phyloP scores from a whole-genome alignment of 495 filamentous ascomycete species.

The Podospora pseudoanserina region DNA sequence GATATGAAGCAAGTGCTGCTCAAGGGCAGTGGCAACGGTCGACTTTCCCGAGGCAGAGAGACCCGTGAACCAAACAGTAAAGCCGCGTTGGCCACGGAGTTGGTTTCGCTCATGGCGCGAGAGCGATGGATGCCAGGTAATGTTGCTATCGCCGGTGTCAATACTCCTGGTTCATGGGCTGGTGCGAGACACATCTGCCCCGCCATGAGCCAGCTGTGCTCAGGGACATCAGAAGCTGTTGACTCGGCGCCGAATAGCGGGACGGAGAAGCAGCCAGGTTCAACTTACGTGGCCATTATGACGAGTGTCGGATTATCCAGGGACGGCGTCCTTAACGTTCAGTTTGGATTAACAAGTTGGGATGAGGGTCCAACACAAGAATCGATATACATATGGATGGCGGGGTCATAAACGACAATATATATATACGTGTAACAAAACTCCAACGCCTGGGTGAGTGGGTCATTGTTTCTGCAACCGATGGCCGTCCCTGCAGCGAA shows the following conservation, averaged over 20 bases:
- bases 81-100: slow-evolving; percentile 77
- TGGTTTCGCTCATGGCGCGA: slow-evolving; percentile 77
- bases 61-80: slow-evolving; percentile 97
- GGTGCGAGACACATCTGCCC: neutral
- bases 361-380: neutral
- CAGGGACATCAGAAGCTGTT: neutral
- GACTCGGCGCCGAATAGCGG: neutral
- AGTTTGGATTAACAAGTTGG: neutral
- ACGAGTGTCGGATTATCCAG: neutral
- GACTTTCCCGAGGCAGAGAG: slow-evolving; percentile 95
- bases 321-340: neutral
- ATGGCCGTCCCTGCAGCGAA: slow-evolving; percentile 5
- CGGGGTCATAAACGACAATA: neutral
- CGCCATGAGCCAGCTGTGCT: neutral
- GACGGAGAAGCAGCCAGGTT: neutral
- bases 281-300: slow-evolving; percentile 6
- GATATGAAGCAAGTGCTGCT: slow-evolving; percentile 87
- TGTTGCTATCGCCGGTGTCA: slow-evolving; percentile 62
- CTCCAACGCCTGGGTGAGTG: neutral
- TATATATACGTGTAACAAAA: neutral
- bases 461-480: neutral
- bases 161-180: neutral
- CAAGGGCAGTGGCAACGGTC: slow-evolving; percentile 90
- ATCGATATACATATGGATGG: neutral
- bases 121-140: slow-evolving; percentile 94